Base-by-base conservation (phyloP, 306 rosid species). In the Cotoneaster glaucophyllus region DNA sequence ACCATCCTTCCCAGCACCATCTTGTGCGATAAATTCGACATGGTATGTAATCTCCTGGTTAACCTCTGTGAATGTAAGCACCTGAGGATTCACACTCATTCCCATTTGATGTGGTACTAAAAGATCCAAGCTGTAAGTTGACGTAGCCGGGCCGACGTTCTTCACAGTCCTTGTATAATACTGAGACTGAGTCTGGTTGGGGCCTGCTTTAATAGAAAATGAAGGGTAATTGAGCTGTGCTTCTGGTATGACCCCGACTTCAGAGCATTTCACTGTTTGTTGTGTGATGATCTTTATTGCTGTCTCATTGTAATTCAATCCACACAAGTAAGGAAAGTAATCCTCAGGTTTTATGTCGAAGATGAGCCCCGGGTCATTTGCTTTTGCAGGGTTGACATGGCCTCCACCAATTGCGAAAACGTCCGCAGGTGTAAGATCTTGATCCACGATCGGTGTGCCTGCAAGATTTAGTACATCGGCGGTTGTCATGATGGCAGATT, bases 261-360 rank as follows among this genome's bases (percentile, higher is more conserved):
- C 58, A 0, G 79, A 83, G 76, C 89, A 89, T 1, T 56, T 73
- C 72, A 85, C 82, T 8, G 31, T 52, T 5, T 25, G 67, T 21
- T 83, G 82, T 66, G 77, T 41, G 66, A 89, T 79, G 0, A 79
- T 0, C 4, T 73, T 77, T 56, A 89, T 81, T 31, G 32, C 67
- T 83, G 58, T 75, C 3, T 34, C 59, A 1, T 79, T 79, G 80
- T 89, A 85, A 18, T 74, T 68, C 86, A 89, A 85, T 37, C 90
- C 89, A 41, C 93, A 88, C n/a, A 89, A 76, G 78, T 85, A 89
- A 34, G 90, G 85, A 63, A 86, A 57, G 62, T 86, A 89, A 73
- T 86, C 90, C 9, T 17, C 73, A 1, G 85, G 74, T 44, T 73
- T 26, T 25, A 78, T 66, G 7, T 89, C 93, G 48, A 86, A 86